These are phyloP conservation scores for Pythium apleroticum DNA, from an alignment of 352 stramenopile genomes.

Conservation along the genomic window DNA sequence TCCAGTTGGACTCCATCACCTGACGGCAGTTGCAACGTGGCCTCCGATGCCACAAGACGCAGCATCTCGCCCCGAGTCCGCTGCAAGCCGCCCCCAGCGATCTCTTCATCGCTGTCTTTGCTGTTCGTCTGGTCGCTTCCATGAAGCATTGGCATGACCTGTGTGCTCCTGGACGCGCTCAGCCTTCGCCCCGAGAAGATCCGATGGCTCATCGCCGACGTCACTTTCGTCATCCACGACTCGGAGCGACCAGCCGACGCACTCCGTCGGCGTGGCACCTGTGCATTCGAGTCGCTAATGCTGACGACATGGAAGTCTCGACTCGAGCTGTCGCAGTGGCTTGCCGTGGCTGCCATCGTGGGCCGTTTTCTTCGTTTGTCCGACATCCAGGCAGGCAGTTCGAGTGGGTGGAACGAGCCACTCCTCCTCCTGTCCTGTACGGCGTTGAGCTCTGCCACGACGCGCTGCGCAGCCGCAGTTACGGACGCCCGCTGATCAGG, in stretches of 20 bases:
- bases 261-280: constrained; percentile 27
- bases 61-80: constrained; percentile 16
- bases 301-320: constrained; percentile 43
- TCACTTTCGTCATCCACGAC: constrained; percentile 75
- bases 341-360: constrained; percentile 24
- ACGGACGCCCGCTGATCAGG: background rate
- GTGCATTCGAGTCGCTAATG: constrained; percentile 16
- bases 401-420: background rate
- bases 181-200: constrained; percentile 59
- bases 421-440: too few relatives aligned
- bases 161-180: constrained; percentile 50
- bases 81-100: background rate
- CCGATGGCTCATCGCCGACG: constrained; percentile 55
- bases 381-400: constrained; percentile 25
- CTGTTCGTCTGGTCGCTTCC: constrained; percentile 6
- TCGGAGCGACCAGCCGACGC: constrained; percentile 32
- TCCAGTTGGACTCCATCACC: background rate
- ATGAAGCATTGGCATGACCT: constrained; percentile 49
- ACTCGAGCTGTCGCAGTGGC: constrained; percentile 27
- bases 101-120: background rate
- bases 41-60: constrained; percentile 33
- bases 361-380: constrained; percentile 43
- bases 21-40: constrained; percentile 16
- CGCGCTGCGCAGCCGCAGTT: background rate
- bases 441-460: background rate